Evolutionary conservation across 768 basidiomycete genomes (phyloP).

Genomic region (Panus rudis): DNA sequence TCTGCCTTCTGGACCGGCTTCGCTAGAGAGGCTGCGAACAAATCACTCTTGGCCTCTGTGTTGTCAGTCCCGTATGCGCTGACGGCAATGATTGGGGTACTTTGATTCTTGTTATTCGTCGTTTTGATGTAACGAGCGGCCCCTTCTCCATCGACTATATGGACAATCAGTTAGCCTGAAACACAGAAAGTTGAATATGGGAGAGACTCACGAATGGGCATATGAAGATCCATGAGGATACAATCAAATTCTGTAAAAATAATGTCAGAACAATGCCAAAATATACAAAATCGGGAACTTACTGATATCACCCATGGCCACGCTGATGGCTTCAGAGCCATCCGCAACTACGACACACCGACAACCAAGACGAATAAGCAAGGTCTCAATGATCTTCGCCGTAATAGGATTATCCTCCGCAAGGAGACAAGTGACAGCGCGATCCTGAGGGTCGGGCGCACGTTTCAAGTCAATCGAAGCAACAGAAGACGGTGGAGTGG

Average conservation of each 20-base stretch:
- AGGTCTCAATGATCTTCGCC: slow-evolving; percentile 92
- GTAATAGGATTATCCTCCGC: slow-evolving; percentile 99
- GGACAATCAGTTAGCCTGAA: slow-evolving; percentile 10
- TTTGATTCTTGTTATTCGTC: slow-evolving; percentile 91
- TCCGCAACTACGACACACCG: slow-evolving; percentile 93
- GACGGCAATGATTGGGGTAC: slow-evolving; percentile 87
- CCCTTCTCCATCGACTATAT: slow-evolving; percentile 84
- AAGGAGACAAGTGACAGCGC: slow-evolving; percentile 87
- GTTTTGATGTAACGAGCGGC: slow-evolving; percentile 97
- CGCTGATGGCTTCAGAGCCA: slow-evolving; percentile 94
- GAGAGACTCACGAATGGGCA: slow-evolving; percentile 76
- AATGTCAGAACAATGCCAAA: slow-evolving; percentile 18
- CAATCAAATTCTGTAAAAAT: slow-evolving; percentile 76
- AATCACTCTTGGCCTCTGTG: slow-evolving; percentile 53
- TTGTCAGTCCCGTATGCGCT: slow-evolving; percentile 77
- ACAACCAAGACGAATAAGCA: slow-evolving; percentile 90
- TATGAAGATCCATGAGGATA: slow-evolving; percentile 91
- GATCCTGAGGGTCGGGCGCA: slow-evolving; percentile 72
- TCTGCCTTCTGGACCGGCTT: slow-evolving; percentile 91
- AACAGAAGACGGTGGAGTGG: slow-evolving; percentile 79
- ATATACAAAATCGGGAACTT: slow-evolving; percentile 29
- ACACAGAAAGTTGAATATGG: not conserved
- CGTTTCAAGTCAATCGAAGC: slow-evolving; percentile 75
- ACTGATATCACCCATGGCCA: slow-evolving; percentile 98
- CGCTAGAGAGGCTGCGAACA: slow-evolving; percentile 76